Evolutionary conservation across 306 rosid species (phyloP), one percentile per base, ranked within the genome.

Genomic region (Trifolium subterraneum): DNA sequence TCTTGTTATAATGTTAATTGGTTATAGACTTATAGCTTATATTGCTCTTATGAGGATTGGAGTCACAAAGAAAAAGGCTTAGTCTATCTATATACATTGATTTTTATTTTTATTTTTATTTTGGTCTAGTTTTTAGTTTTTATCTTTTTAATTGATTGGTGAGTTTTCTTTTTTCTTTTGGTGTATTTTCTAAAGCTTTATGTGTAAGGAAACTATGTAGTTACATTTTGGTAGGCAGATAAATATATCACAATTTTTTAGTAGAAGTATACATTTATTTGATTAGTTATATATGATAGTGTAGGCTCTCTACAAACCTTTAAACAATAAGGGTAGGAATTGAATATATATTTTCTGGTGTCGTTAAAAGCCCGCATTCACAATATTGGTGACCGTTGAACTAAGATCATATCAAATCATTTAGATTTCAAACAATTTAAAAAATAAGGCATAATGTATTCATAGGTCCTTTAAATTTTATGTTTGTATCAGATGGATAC

Each of bases 11-110:
- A 92, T 92, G 97, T 75, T 88, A 0, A 50, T 88, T 45, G 86
- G 78, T 41, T 92, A 85, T 36, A 87, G 98, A 51, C 61, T 92
- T 14, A 16, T 92, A 42, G 96, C 96, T 71, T 92, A 89, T 71
- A 4, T 84, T 54, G 85, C 85, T 41, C 85, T 90, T 25, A 85
- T 82, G 92, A 86, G 94, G 81, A 64, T 91, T 80, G 94, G 97
- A 4, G 76, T 82, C 0, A 86, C 74, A 27, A 89, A 79, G 80
- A 80, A 60, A 29, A 14, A 7, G 42, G 66, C 20, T 31, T 60
- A 60, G 13, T 5, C 7, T 56, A 7, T 36, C 39, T 36, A 36
- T 36, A 11, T 22, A 10, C 11, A 2, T 54, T 54, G 3, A 54
- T 22, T n/a, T n/a, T n/a, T n/a, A n/a, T n/a, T n/a, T n/a, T n/a